Conservation (phyloP, 441 rosid species). For the Pelargonium myrrhifolium region DNA sequence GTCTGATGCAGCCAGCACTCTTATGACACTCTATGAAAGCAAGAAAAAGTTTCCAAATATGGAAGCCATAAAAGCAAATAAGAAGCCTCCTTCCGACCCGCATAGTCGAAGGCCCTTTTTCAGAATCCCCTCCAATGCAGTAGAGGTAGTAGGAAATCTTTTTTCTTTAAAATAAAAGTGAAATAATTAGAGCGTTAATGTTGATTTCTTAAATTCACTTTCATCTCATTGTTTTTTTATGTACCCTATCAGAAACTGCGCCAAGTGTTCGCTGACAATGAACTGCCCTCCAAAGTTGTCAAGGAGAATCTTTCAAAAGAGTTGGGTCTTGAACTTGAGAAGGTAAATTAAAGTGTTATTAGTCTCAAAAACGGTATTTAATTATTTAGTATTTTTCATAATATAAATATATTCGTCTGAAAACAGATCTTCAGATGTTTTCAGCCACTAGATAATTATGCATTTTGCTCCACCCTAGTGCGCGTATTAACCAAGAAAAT, state of each 20-base stretch:
- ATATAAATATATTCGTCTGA: not conserved
- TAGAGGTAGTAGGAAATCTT: constrained; percentile 49
- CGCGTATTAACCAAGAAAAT: constrained; percentile 5
- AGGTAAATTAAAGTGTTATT: constrained; percentile 38
- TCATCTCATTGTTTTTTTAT: constrained; percentile 17
- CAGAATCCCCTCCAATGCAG: constrained; percentile 67
- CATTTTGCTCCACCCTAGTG: not conserved
- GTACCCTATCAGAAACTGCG: constrained; percentile 72
- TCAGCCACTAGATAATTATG: not conserved
- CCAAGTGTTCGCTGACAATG: constrained; percentile 78
- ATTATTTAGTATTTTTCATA: not conserved
- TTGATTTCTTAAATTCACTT: not conserved
- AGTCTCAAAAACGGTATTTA: not conserved
- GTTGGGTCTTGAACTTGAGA: constrained; percentile 69
- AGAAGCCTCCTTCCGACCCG: constrained; percentile 31
- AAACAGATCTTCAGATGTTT: not conserved
- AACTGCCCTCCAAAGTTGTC: constrained; percentile 78
- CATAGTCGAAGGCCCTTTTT: constrained; percentile 48
- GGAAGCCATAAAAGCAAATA: constrained; percentile 29
- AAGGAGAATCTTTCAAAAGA: constrained; percentile 75
- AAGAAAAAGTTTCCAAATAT: constrained; percentile 33
- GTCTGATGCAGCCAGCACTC: constrained; percentile 67
- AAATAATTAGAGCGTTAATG: not conserved
- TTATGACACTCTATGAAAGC: constrained; percentile 56
- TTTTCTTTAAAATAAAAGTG: constrained; percentile 8